These are phyloP conservation scores for Globisporangium cylindrosporum DNA, from an alignment of 352 stramenopile genomes.

Conservation along the genomic window DNA sequence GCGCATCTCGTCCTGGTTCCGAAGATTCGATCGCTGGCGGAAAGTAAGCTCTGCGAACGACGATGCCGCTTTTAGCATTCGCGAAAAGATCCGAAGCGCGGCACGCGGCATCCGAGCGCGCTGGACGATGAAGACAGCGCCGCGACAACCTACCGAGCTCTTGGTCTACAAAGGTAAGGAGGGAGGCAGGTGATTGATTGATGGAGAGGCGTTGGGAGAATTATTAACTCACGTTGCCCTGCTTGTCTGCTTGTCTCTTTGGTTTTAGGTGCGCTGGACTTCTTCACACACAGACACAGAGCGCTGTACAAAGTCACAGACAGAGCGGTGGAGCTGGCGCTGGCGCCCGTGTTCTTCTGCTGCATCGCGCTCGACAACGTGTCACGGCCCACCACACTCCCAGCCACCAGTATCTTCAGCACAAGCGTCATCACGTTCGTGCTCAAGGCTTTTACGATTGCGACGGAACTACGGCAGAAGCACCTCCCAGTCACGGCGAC, in stretches of 20 bases:
- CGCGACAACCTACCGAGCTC: not conserved
- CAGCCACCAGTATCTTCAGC: conserved; percentile 38
- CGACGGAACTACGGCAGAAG: conserved; percentile 16
- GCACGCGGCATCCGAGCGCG: not conserved
- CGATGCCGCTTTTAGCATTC: not conserved
- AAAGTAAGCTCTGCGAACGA: conserved; percentile 6
- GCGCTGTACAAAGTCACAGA: conserved; percentile 21
- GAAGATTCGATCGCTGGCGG: conserved; percentile 8
- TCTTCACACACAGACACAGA: not conserved
- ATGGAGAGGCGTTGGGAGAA: not conserved
- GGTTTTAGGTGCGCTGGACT: not conserved
- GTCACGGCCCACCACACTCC: conserved; percentile 16
- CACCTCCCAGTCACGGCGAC: not conserved
- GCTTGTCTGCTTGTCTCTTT: not conserved
- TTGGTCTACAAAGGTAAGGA: not conserved
- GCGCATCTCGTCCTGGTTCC: conserved; percentile 7
- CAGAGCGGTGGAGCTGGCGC: conserved; percentile 28
- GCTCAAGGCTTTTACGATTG: conserved; percentile 31
- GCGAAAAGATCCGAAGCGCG: not conserved
- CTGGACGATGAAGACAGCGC: not conserved
- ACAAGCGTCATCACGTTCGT: conserved; percentile 39
- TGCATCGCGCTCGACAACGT: conserved; percentile 34
- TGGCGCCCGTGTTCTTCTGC: conserved; percentile 44
- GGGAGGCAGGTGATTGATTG: not conserved
- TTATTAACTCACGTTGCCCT: not conserved